A percentile compares a stretch with the other conserved stretches of the same genome.
Conservation (phyloP, 139 green algal genomes). For the Tetradesmus obliquus region DNA sequence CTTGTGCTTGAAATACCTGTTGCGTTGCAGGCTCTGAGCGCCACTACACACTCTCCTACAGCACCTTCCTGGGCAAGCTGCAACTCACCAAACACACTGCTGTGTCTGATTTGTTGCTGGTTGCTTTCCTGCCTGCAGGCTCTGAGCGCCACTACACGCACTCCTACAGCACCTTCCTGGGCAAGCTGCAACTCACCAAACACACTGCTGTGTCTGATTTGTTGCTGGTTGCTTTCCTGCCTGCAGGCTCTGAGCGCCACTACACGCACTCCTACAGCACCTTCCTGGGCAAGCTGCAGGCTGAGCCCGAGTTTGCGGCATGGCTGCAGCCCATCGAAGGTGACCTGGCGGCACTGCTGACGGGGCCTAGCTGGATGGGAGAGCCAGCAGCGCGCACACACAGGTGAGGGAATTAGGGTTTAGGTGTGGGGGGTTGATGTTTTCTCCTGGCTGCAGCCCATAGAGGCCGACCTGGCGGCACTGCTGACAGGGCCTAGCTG, state of each 20-base stretch:
- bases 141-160: conserved; percentile 69
- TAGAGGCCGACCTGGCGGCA: conserved; percentile 48
- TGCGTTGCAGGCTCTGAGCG: conserved; percentile 4
- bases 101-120: no score
- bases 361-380: conserved; percentile 54
- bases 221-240: neutral
- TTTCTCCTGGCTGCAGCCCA: conserved; percentile 50
- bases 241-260: conserved; percentile 53
- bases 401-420: neutral
- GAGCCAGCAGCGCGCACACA: conserved; percentile 44
- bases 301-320: conserved; percentile 55
- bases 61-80: conserved; percentile 55
- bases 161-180: conserved; percentile 57
- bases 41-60: conserved; percentile 73
- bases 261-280: conserved; percentile 73
- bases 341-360: conserved; percentile 52
- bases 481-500: conserved; percentile 55
- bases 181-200: no score
- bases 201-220: no score
- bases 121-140: no score
- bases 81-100: no score
- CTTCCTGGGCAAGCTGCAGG: conserved; percentile 56
- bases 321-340: conserved; percentile 55
- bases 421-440: neutral
- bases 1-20: neutral